Evolutionary conservation across 164 flowering plant species (phyloP).

Genomic region (Litsea cubeba): DNA sequence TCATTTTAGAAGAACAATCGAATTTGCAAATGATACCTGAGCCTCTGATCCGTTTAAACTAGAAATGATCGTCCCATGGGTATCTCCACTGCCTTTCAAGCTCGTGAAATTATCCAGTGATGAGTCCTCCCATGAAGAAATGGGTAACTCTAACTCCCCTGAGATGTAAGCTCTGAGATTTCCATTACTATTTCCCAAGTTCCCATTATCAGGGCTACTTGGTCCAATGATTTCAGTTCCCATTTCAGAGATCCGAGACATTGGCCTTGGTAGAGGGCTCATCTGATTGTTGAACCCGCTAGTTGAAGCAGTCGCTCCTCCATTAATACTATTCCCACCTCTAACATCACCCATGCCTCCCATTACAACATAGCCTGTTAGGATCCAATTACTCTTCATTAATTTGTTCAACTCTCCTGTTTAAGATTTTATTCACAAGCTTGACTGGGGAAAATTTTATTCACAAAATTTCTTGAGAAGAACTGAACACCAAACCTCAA

Average conservation of each 20-base stretch:
- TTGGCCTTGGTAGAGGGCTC: constrained; percentile 33
- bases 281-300: constrained; percentile 39
- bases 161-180: constrained; percentile 27
- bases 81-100: constrained; percentile 32
- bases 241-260: constrained; percentile 50
- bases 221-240: constrained; percentile 30
- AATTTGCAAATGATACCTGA: constrained; percentile 9
- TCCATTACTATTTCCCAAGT: constrained; percentile 23
- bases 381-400: neutral
- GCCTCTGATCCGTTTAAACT: constrained; percentile 32
- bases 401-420: neutral
- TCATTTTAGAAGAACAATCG: neutral
- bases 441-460: neutral
- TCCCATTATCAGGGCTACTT: constrained; percentile 23
- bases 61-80: constrained; percentile 29
- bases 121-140: constrained; percentile 59
- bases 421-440: neutral
- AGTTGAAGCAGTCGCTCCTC: constrained; percentile 31
- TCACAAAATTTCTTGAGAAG: neutral
- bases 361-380: constrained; percentile 47
- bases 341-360: constrained; percentile 45
- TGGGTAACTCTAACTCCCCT: constrained; percentile 38
- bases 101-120: constrained; percentile 30
- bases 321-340: constrained; percentile 26
- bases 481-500: neutral